phyloP scores from a whole-genome alignment of 768 basidiomycete species.

The Termitomyces sp. region DNA sequence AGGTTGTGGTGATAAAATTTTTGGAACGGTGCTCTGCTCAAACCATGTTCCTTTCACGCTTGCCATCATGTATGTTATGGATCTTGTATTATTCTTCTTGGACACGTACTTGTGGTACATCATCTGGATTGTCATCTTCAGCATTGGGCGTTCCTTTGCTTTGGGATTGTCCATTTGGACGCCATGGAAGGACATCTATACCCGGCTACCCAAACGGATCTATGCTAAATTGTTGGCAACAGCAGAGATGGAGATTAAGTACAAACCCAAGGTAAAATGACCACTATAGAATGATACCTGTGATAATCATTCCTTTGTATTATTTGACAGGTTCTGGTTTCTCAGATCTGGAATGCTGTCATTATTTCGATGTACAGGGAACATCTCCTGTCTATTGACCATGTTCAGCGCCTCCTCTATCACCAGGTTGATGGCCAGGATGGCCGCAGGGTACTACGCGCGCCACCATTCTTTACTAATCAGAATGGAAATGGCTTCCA shows the following conservation, averaged over 20 bases:
- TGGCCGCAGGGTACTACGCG: constrained; percentile 88
- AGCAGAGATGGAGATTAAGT: constrained; percentile 97
- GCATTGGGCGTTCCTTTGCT: constrained; percentile 84
- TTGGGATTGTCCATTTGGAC: constrained; percentile 98
- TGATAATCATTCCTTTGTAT: background rate
- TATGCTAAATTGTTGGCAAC: constrained; percentile 97
- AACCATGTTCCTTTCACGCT: constrained; percentile 95
- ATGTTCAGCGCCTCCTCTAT: constrained; percentile 95
- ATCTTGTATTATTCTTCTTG: constrained; percentile 95
- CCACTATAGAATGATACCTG: background rate
- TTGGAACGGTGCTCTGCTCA: constrained; percentile 78
- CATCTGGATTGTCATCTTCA: constrained; percentile 97
- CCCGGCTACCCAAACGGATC: constrained; percentile 93
- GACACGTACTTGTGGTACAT: constrained; percentile 99
- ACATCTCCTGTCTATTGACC: constrained; percentile 95
- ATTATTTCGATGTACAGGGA: constrained; percentile 99
- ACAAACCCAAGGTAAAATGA: constrained; percentile 84
- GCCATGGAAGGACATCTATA: constrained; percentile 97
- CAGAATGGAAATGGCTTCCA: constrained; percentile 73
- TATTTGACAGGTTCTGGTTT: constrained; percentile 73
- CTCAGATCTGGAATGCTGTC: constrained; percentile 99
- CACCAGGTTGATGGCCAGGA: constrained; percentile 92
- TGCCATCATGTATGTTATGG: constrained; percentile 99
- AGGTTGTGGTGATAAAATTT: constrained; percentile 80
- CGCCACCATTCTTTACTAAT: constrained; percentile 97